phyloP scores from a whole-genome alignment of 345 rosid species.

The Eucalyptus albens region DNA sequence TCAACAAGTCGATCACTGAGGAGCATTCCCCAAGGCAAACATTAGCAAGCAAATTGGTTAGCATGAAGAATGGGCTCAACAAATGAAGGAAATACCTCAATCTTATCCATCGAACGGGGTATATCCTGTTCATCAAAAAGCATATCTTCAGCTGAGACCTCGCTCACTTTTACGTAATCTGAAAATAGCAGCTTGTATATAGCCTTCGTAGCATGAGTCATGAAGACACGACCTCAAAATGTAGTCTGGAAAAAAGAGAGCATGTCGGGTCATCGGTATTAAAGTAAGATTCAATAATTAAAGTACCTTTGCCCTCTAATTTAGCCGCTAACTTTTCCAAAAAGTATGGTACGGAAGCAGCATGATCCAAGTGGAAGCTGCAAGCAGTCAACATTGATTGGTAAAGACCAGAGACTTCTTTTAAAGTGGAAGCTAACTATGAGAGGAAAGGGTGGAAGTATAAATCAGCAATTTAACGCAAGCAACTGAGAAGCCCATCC shows the following conservation, averaged over 20 bases:
- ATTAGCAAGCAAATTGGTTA: neutral
- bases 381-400: slow-evolving; percentile 2
- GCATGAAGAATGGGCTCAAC: neutral
- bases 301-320: neutral
- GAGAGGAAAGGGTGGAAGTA: neutral
- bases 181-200: slow-evolving; percentile 71
- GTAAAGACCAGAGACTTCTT: neutral
- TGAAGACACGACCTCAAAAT: slow-evolving; percentile 73
- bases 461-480: neutral
- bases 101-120: slow-evolving; percentile 76
- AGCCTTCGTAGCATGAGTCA: slow-evolving; percentile 98
- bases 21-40: neutral
- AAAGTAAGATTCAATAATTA: neutral
- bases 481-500: neutral
- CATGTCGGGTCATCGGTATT: neutral
- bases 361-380: slow-evolving; percentile 99
- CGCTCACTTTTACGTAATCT: slow-evolving; percentile 93
- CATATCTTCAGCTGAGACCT: slow-evolving; percentile 92
- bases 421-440: neutral
- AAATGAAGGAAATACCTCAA: slow-evolving; percentile 42
- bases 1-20: neutral
- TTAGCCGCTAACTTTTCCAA: slow-evolving; percentile 52
- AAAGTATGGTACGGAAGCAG: slow-evolving; percentile 88
- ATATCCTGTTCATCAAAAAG: slow-evolving; percentile 84
- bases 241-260: slow-evolving; percentile 42